Evolutionary conservation across 2,329 filamentous ascomycete genomes (phyloP).

Genomic region (Fusarium bactridioides): DNA sequence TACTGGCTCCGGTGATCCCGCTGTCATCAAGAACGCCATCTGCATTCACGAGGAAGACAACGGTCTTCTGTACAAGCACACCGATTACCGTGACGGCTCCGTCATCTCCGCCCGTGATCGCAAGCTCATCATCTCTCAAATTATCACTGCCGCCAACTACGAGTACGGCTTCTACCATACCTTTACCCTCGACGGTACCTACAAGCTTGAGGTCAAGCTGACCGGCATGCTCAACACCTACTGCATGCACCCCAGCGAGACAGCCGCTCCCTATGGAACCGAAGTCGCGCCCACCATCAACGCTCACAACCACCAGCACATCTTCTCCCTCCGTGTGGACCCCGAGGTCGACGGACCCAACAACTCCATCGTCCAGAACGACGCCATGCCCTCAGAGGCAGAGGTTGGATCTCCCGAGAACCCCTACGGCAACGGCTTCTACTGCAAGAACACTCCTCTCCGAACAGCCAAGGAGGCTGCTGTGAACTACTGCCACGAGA

Average conservation of each 20-base stretch:
- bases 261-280: slow-evolving; percentile 65
- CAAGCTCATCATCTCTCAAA: slow-evolving; percentile 69
- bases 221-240: slow-evolving; percentile 56
- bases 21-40: slow-evolving; percentile 90
- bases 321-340: slow-evolving; percentile 73
- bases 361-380: slow-evolving; percentile 76
- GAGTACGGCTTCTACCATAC: slow-evolving; percentile 59
- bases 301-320: slow-evolving; percentile 75
- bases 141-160: slow-evolving; percentile 73
- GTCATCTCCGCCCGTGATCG: slow-evolving; percentile 66
- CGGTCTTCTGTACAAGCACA: slow-evolving; percentile 71
- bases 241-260: slow-evolving; percentile 51
- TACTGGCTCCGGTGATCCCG: slow-evolving; percentile 77
- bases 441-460: slow-evolving; percentile 82
- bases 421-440: slow-evolving; percentile 90
- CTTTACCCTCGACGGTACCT: slow-evolving; percentile 68
- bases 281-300: slow-evolving; percentile 70
- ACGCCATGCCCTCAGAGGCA: slow-evolving; percentile 74
- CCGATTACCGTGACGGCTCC: slow-evolving; percentile 67
- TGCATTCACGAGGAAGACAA: slow-evolving; percentile 76
- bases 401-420: slow-evolving; percentile 84
- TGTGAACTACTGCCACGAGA: slow-evolving; percentile 82
- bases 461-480: slow-evolving; percentile 71
- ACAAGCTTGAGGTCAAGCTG: slow-evolving; percentile 64
- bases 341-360: slow-evolving; percentile 68